Percentiles rank a stretch among this genome's conserved stretches.
Conservation (phyloP, 2,329 filamentous ascomycete species). For the Ophiocordyceps robertsii region DNA sequence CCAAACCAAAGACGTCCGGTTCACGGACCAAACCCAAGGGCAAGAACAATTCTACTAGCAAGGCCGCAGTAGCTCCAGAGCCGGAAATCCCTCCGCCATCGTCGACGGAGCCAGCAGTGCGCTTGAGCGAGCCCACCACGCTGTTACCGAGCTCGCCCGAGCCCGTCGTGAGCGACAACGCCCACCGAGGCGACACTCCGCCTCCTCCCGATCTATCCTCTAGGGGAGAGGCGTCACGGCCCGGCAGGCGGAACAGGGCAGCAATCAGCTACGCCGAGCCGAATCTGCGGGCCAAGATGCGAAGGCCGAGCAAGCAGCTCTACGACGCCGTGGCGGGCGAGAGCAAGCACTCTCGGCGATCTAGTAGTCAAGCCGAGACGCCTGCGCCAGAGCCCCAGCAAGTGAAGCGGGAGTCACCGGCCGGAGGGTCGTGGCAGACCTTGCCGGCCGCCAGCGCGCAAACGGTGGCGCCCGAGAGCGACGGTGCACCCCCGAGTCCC, state of each 20-base stretch:
- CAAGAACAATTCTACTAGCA: slow-evolving; percentile 11
- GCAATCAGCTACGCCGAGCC: slow-evolving; percentile 73
- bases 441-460: slow-evolving; percentile 5
- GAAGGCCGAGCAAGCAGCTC: slow-evolving; percentile 62
- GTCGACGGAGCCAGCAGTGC: slow-evolving; percentile 13
- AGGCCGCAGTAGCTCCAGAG: slow-evolving; percentile 6
- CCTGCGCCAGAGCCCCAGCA: slow-evolving; percentile 10
- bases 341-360: slow-evolving; percentile 34
- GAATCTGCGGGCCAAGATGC: slow-evolving; percentile 72
- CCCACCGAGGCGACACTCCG: slow-evolving; percentile 37
- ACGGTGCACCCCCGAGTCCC: slow-evolving; percentile 22
- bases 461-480: slow-evolving; percentile 5
- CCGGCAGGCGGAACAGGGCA: slow-evolving; percentile 51
- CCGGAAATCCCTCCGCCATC: slow-evolving; percentile 8
- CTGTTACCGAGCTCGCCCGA: slow-evolving; percentile 37
- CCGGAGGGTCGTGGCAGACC: slow-evolving; percentile 17
- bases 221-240: slow-evolving; percentile 44
- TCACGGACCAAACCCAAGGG: slow-evolving; percentile 14
- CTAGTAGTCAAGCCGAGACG: slow-evolving; percentile 24
- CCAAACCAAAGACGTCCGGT: slow-evolving; percentile 12
- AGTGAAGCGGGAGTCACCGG: slow-evolving; percentile 20
- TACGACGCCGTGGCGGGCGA: slow-evolving; percentile 62
- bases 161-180: slow-evolving; percentile 20
- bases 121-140: slow-evolving; percentile 21
- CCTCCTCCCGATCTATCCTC: slow-evolving; percentile 44